Percentiles rank a stretch among this genome's conserved stretches.
Conservation (phyloP, 805 yeast species). For the Dipodascus geniculatus region DNA sequence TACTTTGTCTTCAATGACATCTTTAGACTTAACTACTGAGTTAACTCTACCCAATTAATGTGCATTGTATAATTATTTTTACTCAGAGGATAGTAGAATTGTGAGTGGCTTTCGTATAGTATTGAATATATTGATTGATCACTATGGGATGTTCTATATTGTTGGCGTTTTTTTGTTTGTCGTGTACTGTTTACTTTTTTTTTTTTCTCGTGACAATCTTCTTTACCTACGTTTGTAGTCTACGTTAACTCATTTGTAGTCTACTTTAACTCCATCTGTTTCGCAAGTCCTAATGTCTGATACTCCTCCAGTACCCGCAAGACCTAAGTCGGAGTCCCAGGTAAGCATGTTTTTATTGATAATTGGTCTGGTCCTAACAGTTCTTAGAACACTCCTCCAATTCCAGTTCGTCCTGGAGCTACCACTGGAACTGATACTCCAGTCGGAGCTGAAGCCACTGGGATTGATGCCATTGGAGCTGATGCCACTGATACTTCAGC, state of each 20-base stretch:
- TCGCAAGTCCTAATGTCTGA: too few species aligned
- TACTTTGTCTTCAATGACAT: conserved; percentile 95
- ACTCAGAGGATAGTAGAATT: too few species aligned
- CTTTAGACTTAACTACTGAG: conserved; percentile 70
- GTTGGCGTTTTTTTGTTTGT: background rate
- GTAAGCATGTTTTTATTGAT: background rate
- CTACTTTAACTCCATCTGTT: too few species aligned
- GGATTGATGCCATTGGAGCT: too few species aligned
- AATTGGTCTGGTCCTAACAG: background rate
- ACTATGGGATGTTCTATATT: background rate
- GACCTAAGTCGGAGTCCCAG: too few species aligned
- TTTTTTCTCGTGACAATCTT: background rate
- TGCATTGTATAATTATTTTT: background rate
- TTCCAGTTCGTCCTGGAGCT: background rate
- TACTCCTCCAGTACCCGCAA: background rate
- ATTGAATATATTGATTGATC: background rate
- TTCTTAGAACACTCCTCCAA: background rate
- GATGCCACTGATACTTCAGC: too few species aligned
- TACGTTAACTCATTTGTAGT: too few species aligned
- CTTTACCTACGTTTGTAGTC: too few species aligned
- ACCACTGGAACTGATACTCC: background rate
- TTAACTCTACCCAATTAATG: background rate
- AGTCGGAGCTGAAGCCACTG: too few species aligned
- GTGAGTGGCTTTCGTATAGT: too few species aligned
- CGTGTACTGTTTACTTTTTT: background rate